A percentile compares a stretch with the other conserved stretches of the same genome.
Conservation (phyloP, 345 rosid species). For the Aurinia saxatilis region DNA sequence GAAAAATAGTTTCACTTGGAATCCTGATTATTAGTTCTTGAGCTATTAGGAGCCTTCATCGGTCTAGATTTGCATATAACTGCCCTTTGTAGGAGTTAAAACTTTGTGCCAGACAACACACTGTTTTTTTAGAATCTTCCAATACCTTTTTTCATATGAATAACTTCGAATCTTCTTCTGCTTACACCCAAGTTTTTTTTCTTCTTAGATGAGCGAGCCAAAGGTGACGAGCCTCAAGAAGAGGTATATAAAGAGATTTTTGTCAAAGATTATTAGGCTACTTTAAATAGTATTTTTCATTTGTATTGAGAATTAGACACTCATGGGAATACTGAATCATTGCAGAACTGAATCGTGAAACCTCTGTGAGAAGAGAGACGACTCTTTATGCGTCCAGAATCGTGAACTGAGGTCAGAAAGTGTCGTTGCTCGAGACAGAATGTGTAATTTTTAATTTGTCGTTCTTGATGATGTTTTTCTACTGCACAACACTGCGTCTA, state of each 20-base stretch:
- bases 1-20: not conserved
- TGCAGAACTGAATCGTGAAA: conserved; percentile 18
- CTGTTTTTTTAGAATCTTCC: not conserved
- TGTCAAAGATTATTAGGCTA: not conserved
- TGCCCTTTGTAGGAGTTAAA: not conserved
- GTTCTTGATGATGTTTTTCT: conserved; percentile 12
- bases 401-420: not conserved
- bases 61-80: not conserved
- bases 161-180: not conserved
- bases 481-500: not conserved
- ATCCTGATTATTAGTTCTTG: not conserved
- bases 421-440: not conserved
- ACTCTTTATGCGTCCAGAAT: conserved; percentile 1
- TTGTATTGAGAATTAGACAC: not conserved
- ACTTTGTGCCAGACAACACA: not conserved
- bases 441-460: conserved; percentile 8
- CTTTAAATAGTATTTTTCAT: not conserved
- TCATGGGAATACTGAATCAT: not conserved
- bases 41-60: not conserved
- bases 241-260: conserved; percentile 11
- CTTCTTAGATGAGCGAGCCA: conserved; percentile 17
- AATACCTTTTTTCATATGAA: not conserved
- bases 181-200: not conserved
- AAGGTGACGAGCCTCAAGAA: conserved; percentile 27
- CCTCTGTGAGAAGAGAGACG: conserved; percentile 11